Conservation (phyloP, 1,139 yeast genomes). For the Suhomyces bokatorum region DNA sequence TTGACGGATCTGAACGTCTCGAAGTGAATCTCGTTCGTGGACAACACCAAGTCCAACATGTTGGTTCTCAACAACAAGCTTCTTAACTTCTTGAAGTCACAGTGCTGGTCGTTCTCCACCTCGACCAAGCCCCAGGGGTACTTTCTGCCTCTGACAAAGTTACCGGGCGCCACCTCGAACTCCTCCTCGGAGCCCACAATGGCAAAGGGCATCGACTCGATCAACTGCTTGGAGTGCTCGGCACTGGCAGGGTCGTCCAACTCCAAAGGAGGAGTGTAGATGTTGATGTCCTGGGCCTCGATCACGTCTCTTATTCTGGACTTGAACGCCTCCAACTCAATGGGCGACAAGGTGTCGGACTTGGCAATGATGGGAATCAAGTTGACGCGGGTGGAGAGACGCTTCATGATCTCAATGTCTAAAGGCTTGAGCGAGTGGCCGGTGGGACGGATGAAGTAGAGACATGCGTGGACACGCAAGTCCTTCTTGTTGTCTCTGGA, state of each 20-base stretch:
- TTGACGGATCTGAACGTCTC: constrained; percentile 84
- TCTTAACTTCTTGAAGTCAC: constrained; percentile 92
- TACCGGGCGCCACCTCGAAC: constrained; percentile 74
- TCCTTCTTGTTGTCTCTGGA: constrained; percentile 68
- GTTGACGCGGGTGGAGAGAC: constrained; percentile 83
- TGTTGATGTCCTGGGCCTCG: constrained; percentile 87
- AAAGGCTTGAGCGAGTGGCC: constrained; percentile 93
- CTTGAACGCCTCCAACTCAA: constrained; percentile 80
- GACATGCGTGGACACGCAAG: constrained; percentile 91
- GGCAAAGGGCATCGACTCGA: constrained; percentile 93
- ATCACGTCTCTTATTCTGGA: constrained; percentile 85
- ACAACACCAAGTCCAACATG: constrained; percentile 82
- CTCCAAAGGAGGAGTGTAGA: constrained; percentile 86
- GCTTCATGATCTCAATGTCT: constrained; percentile 91
- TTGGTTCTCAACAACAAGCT: constrained; percentile 86
- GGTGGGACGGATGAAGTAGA: constrained; percentile 93
- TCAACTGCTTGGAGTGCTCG: constrained; percentile 78
- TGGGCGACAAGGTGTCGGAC: constrained; percentile 86
- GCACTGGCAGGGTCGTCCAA: constrained; percentile 72
- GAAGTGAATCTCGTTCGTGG: constrained; percentile 91
- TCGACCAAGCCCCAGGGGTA: constrained; percentile 98
- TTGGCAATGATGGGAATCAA: constrained; percentile 94
- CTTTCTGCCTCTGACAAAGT: constrained; percentile 82
- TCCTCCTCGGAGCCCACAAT: constrained; percentile 90
- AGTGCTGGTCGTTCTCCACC: constrained; percentile 92